Conservation (phyloP, 2,329 filamentous ascomycete species). For the Didymella lethalis region DNA sequence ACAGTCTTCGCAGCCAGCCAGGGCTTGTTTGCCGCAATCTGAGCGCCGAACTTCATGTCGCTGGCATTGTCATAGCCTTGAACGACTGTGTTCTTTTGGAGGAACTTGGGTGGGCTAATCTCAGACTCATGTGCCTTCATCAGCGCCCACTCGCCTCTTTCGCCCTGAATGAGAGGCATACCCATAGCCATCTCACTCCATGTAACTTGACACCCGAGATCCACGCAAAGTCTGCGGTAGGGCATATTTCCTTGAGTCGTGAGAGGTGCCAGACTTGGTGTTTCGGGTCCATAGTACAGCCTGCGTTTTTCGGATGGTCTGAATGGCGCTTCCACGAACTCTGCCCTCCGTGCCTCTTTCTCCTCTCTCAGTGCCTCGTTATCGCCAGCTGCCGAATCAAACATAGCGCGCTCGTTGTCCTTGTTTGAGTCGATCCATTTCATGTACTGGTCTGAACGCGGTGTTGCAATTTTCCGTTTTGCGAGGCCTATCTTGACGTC, state of each 20-base stretch:
- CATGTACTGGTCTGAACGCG: constrained; percentile 77
- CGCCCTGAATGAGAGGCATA: constrained; percentile 85
- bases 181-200: constrained; percentile 99
- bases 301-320: constrained; percentile 91
- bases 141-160: constrained; percentile 92
- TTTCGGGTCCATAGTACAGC: constrained; percentile 93
- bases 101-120: constrained; percentile 73
- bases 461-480: constrained; percentile 73
- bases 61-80: constrained; percentile 80
- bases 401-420: constrained; percentile 43
- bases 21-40: constrained; percentile 91
- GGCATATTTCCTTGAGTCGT: constrained; percentile 97
- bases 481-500: constrained; percentile 77
- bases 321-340: constrained; percentile 85
- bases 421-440: constrained; percentile 77
- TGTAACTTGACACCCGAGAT: constrained; percentile 88
- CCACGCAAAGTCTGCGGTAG: constrained; percentile 87
- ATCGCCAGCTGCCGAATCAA: constrained; percentile 47
- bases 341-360: constrained; percentile 74
- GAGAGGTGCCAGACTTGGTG: constrained; percentile 89
- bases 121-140: constrained; percentile 92
- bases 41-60: constrained; percentile 88
- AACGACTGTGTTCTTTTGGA: constrained; percentile 65
- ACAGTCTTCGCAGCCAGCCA: constrained; percentile 90
- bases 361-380: constrained; percentile 42